A percentile compares a stretch with the other conserved stretches of the same genome.
These are phyloP conservation scores for Lentinula lateritia DNA, from an alignment of 768 basidiomycete species.

Conservation along the genomic window DNA sequence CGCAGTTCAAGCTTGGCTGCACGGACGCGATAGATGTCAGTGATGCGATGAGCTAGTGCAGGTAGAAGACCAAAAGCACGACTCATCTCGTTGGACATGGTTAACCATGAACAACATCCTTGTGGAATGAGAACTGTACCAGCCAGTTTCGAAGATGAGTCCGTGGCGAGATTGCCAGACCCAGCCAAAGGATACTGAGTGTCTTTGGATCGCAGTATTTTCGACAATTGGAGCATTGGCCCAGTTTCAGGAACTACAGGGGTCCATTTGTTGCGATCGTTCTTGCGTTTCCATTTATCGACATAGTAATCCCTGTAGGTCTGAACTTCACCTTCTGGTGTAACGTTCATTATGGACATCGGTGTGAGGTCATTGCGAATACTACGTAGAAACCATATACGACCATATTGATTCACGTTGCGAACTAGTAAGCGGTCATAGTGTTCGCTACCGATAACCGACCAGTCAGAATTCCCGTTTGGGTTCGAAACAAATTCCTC, in stretches of 20 bases:
- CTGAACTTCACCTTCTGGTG: slow-evolving; percentile 37
- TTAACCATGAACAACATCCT: slow-evolving; percentile 48
- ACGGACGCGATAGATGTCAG: slow-evolving; percentile 56
- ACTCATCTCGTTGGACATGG: slow-evolving; percentile 45
- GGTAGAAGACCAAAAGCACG: slow-evolving; percentile 57
- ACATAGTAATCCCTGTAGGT: slow-evolving; percentile 61
- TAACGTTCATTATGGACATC: slow-evolving; percentile 38
- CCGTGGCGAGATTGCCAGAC: slow-evolving; percentile 17
- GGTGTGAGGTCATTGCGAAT: slow-evolving; percentile 67
- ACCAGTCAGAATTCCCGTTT: slow-evolving; percentile 52
- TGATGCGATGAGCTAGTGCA: slow-evolving; percentile 59
- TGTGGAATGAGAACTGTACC: slow-evolving; percentile 29
- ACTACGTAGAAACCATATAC: slow-evolving; percentile 47
- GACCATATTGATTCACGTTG: slow-evolving; percentile 50
- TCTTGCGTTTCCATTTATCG: slow-evolving; percentile 37
- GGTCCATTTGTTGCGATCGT: slow-evolving; percentile 9
- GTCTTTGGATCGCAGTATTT: slow-evolving; percentile 34
- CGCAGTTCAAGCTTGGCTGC: slow-evolving; percentile 46
- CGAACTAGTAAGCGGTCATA: slow-evolving; percentile 48
- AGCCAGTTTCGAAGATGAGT: slow-evolving; percentile 13
- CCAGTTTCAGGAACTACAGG: slow-evolving; percentile 47
- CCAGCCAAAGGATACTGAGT: slow-evolving; percentile 31
- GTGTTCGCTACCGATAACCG: slow-evolving; percentile 39
- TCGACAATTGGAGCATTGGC: slow-evolving; percentile 53
- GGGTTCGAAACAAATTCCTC: slow-evolving; percentile 42